These are phyloP conservation scores for Physcomitrellopsis africana DNA, from an alignment of 225 moss, liverwort and hornwort genomes.

Conservation along the genomic window DNA sequence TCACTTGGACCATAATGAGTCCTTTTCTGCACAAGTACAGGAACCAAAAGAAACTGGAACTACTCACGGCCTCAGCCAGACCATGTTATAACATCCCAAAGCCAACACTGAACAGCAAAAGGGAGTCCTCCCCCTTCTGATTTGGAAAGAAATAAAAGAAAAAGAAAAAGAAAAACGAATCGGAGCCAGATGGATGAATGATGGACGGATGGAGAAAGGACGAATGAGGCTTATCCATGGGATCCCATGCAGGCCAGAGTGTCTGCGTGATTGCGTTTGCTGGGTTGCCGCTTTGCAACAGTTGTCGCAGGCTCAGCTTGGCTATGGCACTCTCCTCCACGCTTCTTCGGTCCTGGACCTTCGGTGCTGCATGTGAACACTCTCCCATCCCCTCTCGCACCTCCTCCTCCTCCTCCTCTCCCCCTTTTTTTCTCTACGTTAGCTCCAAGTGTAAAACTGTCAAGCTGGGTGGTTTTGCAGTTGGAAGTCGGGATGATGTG, in stretches of 20 bases:
- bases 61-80: no score
- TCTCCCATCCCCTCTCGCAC: slow-evolving; percentile 1
- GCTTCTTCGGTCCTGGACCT: slow-evolving; percentile 41
- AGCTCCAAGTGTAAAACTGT: not conserved
- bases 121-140: no score
- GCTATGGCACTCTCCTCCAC: slow-evolving; percentile 49
- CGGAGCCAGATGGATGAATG: no score
- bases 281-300: not conserved
- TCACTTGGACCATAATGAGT: no score
- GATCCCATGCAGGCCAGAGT: not conserved
- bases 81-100: no score
- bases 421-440: no score
- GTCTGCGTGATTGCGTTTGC: no score
- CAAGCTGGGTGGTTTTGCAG: not conserved
- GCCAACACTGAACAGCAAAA: no score
- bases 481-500: no score
- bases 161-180: not conserved
- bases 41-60: no score
- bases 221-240: not conserved
- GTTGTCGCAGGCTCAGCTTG: not conserved
- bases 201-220: not conserved
- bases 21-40: no score
- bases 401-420: not conserved
- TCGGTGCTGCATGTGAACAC: slow-evolving; percentile 14
- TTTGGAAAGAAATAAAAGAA: not conserved